These are phyloP conservation scores for Diversispora epigaea DNA, from an alignment of 192 early-diverging fungal species.

Conservation along the genomic window DNA sequence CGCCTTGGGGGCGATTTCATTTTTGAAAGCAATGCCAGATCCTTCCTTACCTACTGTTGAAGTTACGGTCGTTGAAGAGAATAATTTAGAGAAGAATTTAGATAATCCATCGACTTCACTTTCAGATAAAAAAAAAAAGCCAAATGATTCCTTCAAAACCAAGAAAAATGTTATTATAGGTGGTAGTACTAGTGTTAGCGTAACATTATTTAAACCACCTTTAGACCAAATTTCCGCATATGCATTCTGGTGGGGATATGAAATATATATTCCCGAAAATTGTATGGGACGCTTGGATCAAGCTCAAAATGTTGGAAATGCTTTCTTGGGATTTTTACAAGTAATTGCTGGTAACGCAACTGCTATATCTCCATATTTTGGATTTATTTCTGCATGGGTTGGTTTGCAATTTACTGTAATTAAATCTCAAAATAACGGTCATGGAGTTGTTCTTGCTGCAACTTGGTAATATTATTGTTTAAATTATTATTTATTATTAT, in stretches of 20 bases:
- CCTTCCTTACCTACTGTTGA: conserved; percentile 18
- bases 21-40: conserved; percentile 48
- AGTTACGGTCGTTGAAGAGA: conserved; percentile 30
- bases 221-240: conserved; percentile 34
- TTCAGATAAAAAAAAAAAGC: not conserved
- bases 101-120: no score
- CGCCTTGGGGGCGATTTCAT: conserved; percentile 34
- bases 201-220: conserved; percentile 19
- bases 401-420: conserved; percentile 43
- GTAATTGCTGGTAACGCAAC: conserved; percentile 24
- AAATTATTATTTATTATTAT: not conserved
- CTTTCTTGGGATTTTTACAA: conserved; percentile 39
- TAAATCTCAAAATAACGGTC: conserved; percentile 39
- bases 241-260: conserved; percentile 46
- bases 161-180: not conserved
- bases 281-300: conserved; percentile 40
- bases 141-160: not conserved
- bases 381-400: conserved; percentile 47
- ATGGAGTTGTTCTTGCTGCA: conserved; percentile 43
- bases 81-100: no score
- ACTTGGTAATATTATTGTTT: conserved; percentile 38
- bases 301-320: conserved; percentile 36
- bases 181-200: not conserved
- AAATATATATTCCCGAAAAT: conserved; percentile 42
- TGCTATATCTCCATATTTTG: conserved; percentile 37